These are phyloP conservation scores for Tinospora cordifolia DNA, from an alignment of 164 flowering plant genomes.

Conservation along the genomic window DNA sequence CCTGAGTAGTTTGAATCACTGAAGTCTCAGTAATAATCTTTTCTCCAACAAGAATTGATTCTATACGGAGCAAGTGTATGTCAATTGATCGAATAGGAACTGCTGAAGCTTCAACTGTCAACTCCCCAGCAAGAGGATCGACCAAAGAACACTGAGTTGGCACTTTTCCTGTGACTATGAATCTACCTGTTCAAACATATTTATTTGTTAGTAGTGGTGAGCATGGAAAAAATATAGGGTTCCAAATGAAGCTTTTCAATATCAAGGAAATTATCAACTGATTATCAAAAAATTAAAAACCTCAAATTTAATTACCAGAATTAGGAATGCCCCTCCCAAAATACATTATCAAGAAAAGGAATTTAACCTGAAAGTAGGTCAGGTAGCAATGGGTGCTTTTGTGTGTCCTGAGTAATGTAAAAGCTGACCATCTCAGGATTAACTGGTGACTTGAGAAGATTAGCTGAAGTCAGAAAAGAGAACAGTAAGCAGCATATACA, in stretches of 20 bases:
- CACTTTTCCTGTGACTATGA: constrained; percentile 65
- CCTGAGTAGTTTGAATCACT: constrained; percentile 86
- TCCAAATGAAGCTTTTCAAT: neutral
- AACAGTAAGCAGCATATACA: constrained; percentile 23
- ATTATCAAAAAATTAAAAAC: neutral
- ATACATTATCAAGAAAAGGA: constrained; percentile 1
- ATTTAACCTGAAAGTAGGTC: constrained; percentile 63
- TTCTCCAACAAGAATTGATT: constrained; percentile 80
- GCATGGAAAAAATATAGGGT: neutral
- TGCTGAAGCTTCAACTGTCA: constrained; percentile 73
- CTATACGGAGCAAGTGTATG: constrained; percentile 66
- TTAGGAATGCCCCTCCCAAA: neutral
- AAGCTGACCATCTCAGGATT: constrained; percentile 76
- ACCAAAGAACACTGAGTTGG: constrained; percentile 56
- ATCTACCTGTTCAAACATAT: constrained; percentile 52
- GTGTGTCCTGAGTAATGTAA: constrained; percentile 89
- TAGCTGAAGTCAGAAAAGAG: constrained; percentile 32
- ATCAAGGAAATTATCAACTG: neutral
- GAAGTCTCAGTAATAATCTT: constrained; percentile 63
- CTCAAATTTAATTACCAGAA: neutral
- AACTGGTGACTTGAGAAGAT: constrained; percentile 44
- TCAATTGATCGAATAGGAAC: constrained; percentile 79
- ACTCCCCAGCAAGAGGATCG: constrained; percentile 66
- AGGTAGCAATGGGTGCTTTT: constrained; percentile 75
- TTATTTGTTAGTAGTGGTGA: neutral